Evolutionary conservation across 768 basidiomycete genomes (phyloP).

Genomic region (Wakefieldia striispora): DNA sequence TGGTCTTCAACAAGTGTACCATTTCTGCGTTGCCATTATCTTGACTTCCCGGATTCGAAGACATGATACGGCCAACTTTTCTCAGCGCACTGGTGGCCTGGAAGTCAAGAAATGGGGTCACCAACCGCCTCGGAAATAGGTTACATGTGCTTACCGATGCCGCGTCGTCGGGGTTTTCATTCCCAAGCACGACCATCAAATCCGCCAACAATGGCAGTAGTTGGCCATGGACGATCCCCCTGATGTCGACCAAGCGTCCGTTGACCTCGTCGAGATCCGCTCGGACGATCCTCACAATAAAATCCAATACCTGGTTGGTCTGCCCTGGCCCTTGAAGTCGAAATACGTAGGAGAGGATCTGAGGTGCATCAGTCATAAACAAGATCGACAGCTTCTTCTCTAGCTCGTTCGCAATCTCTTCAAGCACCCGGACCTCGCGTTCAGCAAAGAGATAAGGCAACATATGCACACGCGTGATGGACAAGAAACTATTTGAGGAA

Average conservation of each 20-base stretch:
- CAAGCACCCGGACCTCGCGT: constrained; percentile 56
- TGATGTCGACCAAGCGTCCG: constrained; percentile 38
- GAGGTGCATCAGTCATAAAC: constrained; percentile 54
- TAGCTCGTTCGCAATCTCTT: constrained; percentile 57
- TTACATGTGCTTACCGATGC: constrained; percentile 39
- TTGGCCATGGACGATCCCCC: constrained; percentile 61
- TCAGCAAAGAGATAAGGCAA: constrained; percentile 69
- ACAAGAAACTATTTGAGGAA: constrained; percentile 57
- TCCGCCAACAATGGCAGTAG: constrained; percentile 69
- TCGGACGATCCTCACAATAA: constrained; percentile 58
- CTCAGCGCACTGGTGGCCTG: constrained; percentile 48
- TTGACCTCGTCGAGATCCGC: constrained; percentile 38
- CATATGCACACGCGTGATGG: constrained; percentile 58
- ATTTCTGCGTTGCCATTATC: constrained; percentile 38
- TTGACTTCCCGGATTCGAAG: constrained; percentile 24
- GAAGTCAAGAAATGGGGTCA: constrained; percentile 34
- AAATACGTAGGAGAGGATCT: constrained; percentile 67
- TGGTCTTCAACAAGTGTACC: constrained; percentile 61
- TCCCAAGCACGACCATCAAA: constrained; percentile 75
- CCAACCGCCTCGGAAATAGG: constrained; percentile 27
- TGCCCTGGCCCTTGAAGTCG: constrained; percentile 52
- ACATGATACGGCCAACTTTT: constrained; percentile 39
- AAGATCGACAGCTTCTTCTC: constrained; percentile 43
- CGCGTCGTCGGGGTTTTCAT: constrained; percentile 49
- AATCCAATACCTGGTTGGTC: constrained; percentile 58